Percentiles rank a stretch among this genome's conserved stretches.
Evolutionary conservation across 176 grass and related monocot species (phyloP).

Genomic region (Phyllostachys edulis): DNA sequence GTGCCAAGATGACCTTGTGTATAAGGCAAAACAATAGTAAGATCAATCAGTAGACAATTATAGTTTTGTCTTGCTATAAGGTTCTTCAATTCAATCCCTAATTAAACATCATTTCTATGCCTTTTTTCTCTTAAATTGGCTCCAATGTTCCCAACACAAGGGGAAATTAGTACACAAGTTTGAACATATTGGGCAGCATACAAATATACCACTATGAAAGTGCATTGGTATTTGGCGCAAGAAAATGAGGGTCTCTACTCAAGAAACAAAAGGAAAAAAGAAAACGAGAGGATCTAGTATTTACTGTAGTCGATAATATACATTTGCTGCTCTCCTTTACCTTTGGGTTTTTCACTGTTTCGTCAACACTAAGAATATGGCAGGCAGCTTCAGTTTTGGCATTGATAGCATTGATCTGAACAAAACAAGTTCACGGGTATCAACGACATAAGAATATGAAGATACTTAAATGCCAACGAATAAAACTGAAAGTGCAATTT

Average conservation of each 20-base stretch:
- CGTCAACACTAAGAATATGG: slow-evolving; percentile 87
- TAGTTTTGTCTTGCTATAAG: too few relatives aligned
- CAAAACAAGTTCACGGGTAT: background rate
- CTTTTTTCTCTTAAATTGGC: background rate
- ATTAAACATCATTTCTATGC: background rate
- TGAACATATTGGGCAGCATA: background rate
- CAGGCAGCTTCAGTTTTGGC: slow-evolving; percentile 76
- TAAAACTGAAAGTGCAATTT: slow-evolving; percentile 32
- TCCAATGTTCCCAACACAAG: background rate
- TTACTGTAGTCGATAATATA: background rate
- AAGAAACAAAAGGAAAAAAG: background rate
- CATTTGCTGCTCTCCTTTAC: slow-evolving; percentile 34
- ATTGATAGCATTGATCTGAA: slow-evolving; percentile 98
- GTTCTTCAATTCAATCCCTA: background rate
- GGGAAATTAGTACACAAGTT: background rate
- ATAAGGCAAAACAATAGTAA: too few relatives aligned
- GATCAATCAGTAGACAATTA: too few relatives aligned
- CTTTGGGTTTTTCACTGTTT: slow-evolving; percentile 83
- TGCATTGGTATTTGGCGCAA: background rate
- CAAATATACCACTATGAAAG: background rate
- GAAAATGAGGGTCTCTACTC: background rate
- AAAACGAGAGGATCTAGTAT: background rate
- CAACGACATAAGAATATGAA: background rate
- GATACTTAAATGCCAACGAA: slow-evolving; percentile 13
- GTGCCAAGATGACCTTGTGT: too few relatives aligned